Conservation (phyloP, 208 protist genomes). For the Trypanosomatidae sp. region DNA sequence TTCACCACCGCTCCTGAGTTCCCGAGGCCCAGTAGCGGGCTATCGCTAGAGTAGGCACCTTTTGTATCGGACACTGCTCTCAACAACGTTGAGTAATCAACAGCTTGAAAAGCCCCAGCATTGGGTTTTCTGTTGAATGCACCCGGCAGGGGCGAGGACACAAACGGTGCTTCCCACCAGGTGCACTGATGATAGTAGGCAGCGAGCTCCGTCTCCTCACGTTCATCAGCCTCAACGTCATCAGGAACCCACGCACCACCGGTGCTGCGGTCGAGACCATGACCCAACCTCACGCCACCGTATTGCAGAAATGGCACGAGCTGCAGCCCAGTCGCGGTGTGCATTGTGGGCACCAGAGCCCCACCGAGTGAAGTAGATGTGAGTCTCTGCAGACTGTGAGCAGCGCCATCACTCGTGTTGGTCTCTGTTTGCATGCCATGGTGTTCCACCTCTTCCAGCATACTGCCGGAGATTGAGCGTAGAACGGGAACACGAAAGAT, state of each 20-base stretch:
- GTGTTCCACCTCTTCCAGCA: neutral
- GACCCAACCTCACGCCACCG: neutral
- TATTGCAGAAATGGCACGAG: slow-evolving; percentile 4
- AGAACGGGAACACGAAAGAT: slow-evolving; percentile 25
- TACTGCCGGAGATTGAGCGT: neutral
- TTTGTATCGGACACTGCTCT: neutral
- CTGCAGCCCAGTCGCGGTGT: neutral
- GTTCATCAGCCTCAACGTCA: slow-evolving; percentile 38
- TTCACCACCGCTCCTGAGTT: slow-evolving; percentile 5
- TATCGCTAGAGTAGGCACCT: slow-evolving; percentile 5
- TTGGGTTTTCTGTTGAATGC: neutral
- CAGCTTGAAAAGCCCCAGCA: too few relatives aligned
- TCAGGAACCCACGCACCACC: slow-evolving; percentile 7
- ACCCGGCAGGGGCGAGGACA: neutral
- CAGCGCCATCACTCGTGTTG: neutral
- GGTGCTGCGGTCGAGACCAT: neutral
- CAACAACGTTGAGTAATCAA: neutral
- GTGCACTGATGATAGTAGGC: slow-evolving; percentile 18
- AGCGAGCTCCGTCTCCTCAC: slow-evolving; percentile 36
- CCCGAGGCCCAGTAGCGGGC: neutral
- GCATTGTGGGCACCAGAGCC: slow-evolving; percentile 1
- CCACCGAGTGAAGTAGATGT: slow-evolving; percentile 7
- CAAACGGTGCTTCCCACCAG: slow-evolving; percentile 17
- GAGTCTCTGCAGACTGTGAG: neutral
- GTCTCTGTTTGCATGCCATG: neutral